phyloP scores from a whole-genome alignment of 1,139 yeast genomes.

The Kurtzmaniella quercitrusa region DNA sequence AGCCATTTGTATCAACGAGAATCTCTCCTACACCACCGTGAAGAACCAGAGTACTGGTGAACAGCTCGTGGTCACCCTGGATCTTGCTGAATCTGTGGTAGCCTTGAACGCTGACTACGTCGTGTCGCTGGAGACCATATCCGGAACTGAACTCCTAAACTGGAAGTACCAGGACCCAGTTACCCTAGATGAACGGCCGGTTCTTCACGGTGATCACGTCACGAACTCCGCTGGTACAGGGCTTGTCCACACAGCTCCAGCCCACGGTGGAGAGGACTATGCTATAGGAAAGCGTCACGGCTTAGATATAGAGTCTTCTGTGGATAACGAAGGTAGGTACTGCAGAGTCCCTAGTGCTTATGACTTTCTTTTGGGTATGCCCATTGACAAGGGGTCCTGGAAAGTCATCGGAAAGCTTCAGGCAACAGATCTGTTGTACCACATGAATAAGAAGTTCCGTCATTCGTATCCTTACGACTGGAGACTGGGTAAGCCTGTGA shows the following conservation, averaged over 20 bases:
- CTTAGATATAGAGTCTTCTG: slow-evolving; percentile 67
- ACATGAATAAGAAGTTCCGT: slow-evolving; percentile 44
- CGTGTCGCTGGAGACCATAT: not conserved
- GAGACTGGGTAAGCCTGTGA: slow-evolving; percentile 94
- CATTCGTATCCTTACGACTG: slow-evolving; percentile 97
- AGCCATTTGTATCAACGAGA: slow-evolving; percentile 71
- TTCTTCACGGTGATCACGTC: slow-evolving; percentile 80
- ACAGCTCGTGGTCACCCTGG: slow-evolving; percentile 46
- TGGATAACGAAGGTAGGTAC: slow-evolving; percentile 71
- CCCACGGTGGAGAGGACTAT: slow-evolving; percentile 95
- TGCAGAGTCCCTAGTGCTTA: slow-evolving; percentile 40
- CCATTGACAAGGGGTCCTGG: slow-evolving; percentile 49
- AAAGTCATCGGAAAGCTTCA: slow-evolving; percentile 35
- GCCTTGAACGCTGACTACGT: slow-evolving; percentile 16
- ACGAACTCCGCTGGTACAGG: slow-evolving; percentile 87
- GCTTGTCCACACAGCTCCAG: slow-evolving; percentile 94
- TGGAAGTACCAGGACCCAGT: slow-evolving; percentile 57
- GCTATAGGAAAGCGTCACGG: slow-evolving; percentile 56
- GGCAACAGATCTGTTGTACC: slow-evolving; percentile 43
- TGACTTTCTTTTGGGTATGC: slow-evolving; percentile 44
- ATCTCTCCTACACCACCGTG: slow-evolving; percentile 54
- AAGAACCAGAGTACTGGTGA: slow-evolving; percentile 34
- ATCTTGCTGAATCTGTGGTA: slow-evolving; percentile 31
- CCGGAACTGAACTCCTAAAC: slow-evolving; percentile 46
- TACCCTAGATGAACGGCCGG: slow-evolving; percentile 36